These are phyloP conservation scores for Grosmannia penicillata DNA, from an alignment of 2,329 filamentous ascomycete genomes.

Conservation along the genomic window DNA sequence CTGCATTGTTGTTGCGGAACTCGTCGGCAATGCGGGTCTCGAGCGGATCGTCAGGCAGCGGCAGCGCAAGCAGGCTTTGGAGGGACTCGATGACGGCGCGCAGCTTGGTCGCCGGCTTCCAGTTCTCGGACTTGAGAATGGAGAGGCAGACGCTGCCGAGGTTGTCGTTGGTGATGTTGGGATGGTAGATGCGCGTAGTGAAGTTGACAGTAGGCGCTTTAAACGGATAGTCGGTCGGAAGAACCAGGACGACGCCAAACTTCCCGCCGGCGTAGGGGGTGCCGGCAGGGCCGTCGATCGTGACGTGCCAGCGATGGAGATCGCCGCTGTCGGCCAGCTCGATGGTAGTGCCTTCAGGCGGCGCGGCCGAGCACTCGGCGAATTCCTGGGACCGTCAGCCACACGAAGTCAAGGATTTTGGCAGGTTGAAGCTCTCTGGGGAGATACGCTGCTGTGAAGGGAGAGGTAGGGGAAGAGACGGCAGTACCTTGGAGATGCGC, in stretches of 20 bases:
- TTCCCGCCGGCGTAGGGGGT: constrained; percentile 47
- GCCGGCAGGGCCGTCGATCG: constrained; percentile 26
- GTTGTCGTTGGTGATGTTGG: constrained; percentile 80
- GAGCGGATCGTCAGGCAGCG: constrained; percentile 79
- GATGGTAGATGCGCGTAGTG: constrained; percentile 86
- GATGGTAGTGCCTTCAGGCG: constrained; percentile 32
- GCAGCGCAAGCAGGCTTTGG: constrained; percentile 58
- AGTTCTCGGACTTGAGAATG: constrained; percentile 71
- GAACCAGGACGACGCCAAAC: constrained; percentile 57
- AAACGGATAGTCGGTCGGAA: constrained; percentile 79
- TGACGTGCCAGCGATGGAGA: constrained; percentile 38
- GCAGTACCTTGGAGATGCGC: constrained; percentile 9
- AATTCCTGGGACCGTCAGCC: too few relatives aligned
- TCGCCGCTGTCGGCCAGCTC: constrained; percentile 29
- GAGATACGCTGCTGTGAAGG: too few relatives aligned
- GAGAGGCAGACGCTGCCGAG: constrained; percentile 75
- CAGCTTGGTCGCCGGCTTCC: constrained; percentile 79
- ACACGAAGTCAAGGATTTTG: too few relatives aligned
- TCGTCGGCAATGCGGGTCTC: constrained; percentile 78
- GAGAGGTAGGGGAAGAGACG: not conserved
- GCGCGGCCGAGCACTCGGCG: constrained; percentile 30
- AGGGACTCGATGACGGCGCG: constrained; percentile 63
- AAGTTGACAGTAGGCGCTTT: constrained; percentile 71
- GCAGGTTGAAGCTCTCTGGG: not conserved
- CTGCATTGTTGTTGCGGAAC: constrained; percentile 51